Evolutionary conservation across 148 eudicot genomes (phyloP).

Genomic region (Persicaria maculosa): DNA sequence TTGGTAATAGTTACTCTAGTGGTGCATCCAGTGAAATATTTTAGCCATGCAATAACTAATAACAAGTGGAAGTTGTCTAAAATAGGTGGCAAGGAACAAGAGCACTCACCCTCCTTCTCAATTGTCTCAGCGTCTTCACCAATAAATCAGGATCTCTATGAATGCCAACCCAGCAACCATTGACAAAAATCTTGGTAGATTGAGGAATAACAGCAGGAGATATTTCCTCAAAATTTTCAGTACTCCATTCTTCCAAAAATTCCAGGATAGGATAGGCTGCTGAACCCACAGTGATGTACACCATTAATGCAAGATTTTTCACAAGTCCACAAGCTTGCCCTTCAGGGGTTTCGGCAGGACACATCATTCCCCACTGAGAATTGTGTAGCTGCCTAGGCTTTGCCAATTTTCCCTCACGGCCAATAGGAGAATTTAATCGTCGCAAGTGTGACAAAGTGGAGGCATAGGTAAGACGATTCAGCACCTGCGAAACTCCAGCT

Average conservation of each 20-base stretch:
- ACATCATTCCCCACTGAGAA: conserved; percentile 99
- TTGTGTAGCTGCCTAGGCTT: conserved; percentile 98
- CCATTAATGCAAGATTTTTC: conserved; percentile 97
- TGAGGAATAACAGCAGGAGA: conserved; percentile 96
- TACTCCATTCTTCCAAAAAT: conserved; percentile 99
- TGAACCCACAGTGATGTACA: conserved; percentile 92
- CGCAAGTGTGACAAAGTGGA: conserved; percentile 92
- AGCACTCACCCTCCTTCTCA: conserved; percentile 76
- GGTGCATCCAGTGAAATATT: neutral
- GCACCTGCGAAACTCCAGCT: conserved; percentile 99
- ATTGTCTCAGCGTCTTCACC: conserved; percentile 78
- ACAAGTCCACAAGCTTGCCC: conserved; percentile 99
- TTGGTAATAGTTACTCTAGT: neutral
- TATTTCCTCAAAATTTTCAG: conserved; percentile 97
- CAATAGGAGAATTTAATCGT: conserved; percentile 90
- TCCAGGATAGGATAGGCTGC: conserved; percentile 97
- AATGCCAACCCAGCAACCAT: conserved; percentile 98
- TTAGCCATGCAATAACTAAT: neutral
- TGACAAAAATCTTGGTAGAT: conserved; percentile 96
- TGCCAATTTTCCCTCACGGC: conserved; percentile 98
- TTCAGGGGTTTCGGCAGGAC: conserved; percentile 99
- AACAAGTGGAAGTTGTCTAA: neutral
- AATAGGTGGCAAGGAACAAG: neutral
- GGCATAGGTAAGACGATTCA: conserved; percentile 95
- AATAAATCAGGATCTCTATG: conserved; percentile 97